These are phyloP conservation scores for Alternaria angustiovoidea DNA, from an alignment of 2,329 filamentous ascomycete species.

Conservation along the genomic window DNA sequence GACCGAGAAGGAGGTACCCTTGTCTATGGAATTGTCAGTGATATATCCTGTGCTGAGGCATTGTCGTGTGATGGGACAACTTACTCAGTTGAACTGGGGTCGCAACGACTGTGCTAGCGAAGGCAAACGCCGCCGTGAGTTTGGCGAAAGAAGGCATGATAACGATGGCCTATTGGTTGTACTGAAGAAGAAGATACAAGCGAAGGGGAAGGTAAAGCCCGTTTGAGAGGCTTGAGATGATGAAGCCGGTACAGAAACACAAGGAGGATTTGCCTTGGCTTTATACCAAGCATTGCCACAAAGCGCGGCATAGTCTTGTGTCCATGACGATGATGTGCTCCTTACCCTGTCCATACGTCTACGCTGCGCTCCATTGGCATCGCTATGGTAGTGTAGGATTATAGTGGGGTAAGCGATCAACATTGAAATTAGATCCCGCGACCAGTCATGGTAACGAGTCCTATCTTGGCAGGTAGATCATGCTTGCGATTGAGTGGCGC, in stretches of 20 bases:
- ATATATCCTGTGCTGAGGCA: neutral
- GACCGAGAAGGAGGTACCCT: slow-evolving; percentile 41
- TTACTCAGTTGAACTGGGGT: slow-evolving; percentile 37
- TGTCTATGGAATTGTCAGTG: slow-evolving; percentile 17
- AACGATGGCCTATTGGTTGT: slow-evolving; percentile 11
- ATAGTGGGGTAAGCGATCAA: slow-evolving; percentile 26
- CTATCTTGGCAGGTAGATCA: slow-evolving; percentile 43
- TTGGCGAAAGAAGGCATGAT: slow-evolving; percentile 46
- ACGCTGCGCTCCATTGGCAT: slow-evolving; percentile 15
- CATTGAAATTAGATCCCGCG: slow-evolving; percentile 36
- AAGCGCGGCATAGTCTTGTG: slow-evolving; percentile 20
- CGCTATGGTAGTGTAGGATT: slow-evolving; percentile 11
- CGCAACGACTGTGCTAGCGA: slow-evolving; percentile 36
- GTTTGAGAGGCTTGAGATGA: slow-evolving; percentile 14
- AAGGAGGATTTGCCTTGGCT: slow-evolving; percentile 33
- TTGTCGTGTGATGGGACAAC: neutral
- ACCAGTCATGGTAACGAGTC: slow-evolving; percentile 30
- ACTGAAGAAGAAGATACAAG: slow-evolving; percentile 19
- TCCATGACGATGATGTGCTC: slow-evolving; percentile 16
- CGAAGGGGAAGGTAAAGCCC: slow-evolving; percentile 24
- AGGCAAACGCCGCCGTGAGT: slow-evolving; percentile 44
- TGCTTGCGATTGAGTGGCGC: slow-evolving; percentile 22
- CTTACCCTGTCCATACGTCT: slow-evolving; percentile 15
- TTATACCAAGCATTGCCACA: slow-evolving; percentile 37
- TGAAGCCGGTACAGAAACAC: slow-evolving; percentile 21